Evolutionary conservation across 805 yeast species (phyloP).

Genomic region (Wickerhamomyces chambardii): DNA sequence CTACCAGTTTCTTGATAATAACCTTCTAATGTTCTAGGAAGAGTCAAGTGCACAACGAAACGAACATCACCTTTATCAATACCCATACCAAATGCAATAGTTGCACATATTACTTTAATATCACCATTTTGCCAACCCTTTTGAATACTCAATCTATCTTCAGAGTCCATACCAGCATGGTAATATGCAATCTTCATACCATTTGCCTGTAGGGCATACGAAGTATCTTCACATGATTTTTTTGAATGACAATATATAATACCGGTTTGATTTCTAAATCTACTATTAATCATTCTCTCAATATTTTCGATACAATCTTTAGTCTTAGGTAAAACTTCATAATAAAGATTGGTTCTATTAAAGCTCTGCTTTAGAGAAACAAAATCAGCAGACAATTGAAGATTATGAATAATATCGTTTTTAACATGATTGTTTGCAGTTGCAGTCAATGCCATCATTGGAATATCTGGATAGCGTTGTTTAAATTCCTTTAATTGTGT

Average conservation of each 20-base stretch:
- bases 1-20: slow-evolving; percentile 98
- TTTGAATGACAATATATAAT: slow-evolving; percentile 92
- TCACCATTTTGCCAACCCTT: slow-evolving; percentile 69
- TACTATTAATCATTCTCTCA: slow-evolving; percentile 38
- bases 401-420: slow-evolving; percentile 75
- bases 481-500: slow-evolving; percentile 72
- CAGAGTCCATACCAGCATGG: slow-evolving; percentile 92
- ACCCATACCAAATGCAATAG: slow-evolving; percentile 99
- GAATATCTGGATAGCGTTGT: slow-evolving; percentile 64
- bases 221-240: slow-evolving; percentile 76
- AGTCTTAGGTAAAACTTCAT: slow-evolving; percentile 65
- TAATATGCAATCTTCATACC: slow-evolving; percentile 72
- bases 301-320: slow-evolving; percentile 48
- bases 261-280: slow-evolving; percentile 59
- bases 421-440: slow-evolving; percentile 91
- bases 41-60: slow-evolving; percentile 78
- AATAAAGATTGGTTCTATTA: slow-evolving; percentile 78
- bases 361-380: slow-evolving; percentile 80
- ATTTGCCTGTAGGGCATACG: slow-evolving; percentile 43
- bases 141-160: slow-evolving; percentile 68
- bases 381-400: slow-evolving; percentile 49
- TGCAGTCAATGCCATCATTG: slow-evolving; percentile 94
- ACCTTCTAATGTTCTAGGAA: slow-evolving; percentile 90
- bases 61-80: slow-evolving; percentile 95
- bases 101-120: slow-evolving; percentile 84